Evolutionary conservation across 371 early-diverging fungal species (phyloP), one percentile per base, ranked within the genome.

Genomic region (Amoeboradix gromovi): DNA sequence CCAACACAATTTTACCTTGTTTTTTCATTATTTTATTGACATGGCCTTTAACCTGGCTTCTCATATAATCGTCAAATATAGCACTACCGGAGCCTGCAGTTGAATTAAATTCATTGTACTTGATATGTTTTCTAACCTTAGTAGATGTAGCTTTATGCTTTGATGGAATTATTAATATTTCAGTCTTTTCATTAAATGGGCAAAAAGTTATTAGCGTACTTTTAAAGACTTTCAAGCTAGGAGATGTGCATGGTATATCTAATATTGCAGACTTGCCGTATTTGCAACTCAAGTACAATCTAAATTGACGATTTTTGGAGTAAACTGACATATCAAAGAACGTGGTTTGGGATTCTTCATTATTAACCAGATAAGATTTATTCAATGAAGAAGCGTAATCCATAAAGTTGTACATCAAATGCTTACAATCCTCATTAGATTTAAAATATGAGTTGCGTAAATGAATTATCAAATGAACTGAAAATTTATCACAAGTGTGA

Each of bases 261-360:
- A 67, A 27, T 12, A 67, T 67, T 12, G 67, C 27, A 17, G 5
- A 16, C 12, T 27, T 27, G 5, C 67, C 67, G 27, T 16, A 29
- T 67, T 67, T 67, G 28, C 16, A 67, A 28, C 16, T 16, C 27
- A 67, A 27, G 17, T 12, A 67, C 27, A 67, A 28, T 29, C 67
- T 67, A 27, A 67, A 67, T 27, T 27, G 28, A 17, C 67, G 67
- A 27, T 67, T 67, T 67, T 67, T 67, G 67, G 67, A 67, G 27
- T 67, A 67, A 27, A 67, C 67, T 28, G 67, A 27, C 27, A 29
- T 12, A 67, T 28, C 28, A 28, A 5, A 28, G 27, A 29, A 28
- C 16, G 5, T 28, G 67, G 16, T 67, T 16, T 12, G 16, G 27
- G 5, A 5, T 16, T 67, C 17, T 29, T 29, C 67, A 67, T 16